phyloP scores from a whole-genome alignment of 108 stramenopile species.

The Cyclotella choctawhatcheeana region DNA sequence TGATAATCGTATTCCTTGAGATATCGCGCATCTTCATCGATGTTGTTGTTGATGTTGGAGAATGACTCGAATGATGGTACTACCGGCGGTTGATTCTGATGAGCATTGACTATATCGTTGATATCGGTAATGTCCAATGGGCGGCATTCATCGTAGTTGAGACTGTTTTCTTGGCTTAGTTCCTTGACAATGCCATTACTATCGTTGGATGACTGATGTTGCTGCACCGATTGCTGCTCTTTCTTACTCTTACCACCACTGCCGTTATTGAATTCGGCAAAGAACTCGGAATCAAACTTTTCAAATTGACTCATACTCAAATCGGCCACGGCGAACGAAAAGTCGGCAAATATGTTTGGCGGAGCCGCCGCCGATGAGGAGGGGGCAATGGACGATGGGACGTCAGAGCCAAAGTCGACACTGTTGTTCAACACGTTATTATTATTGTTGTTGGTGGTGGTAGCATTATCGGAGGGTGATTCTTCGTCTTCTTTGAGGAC shows the following conservation, averaged over 20 bases:
- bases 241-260: neutral
- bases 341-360: neutral
- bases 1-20: neutral
- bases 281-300: neutral
- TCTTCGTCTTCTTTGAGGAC: neutral
- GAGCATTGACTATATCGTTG: conserved; percentile 10
- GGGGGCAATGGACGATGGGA: neutral
- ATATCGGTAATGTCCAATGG: neutral
- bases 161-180: neutral
- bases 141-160: neutral
- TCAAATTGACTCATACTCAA: conserved; percentile 4
- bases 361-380: neutral
- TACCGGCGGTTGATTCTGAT: too few relatives aligned
- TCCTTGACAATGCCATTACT: neutral
- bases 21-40: neutral
- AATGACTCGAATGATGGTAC: too few relatives aligned
- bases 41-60: neutral
- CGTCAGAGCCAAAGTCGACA: neutral
- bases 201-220: neutral
- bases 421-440: neutral
- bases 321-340: neutral
- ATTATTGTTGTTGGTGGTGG: too few relatives aligned
- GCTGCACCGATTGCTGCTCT: neutral
- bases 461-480: neutral
- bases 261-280: neutral